Evolutionary conservation across 176 grass and related monocot genomes (phyloP), one percentile per base, ranked within the genome.

Genomic region (Carex myosuroides): DNA sequence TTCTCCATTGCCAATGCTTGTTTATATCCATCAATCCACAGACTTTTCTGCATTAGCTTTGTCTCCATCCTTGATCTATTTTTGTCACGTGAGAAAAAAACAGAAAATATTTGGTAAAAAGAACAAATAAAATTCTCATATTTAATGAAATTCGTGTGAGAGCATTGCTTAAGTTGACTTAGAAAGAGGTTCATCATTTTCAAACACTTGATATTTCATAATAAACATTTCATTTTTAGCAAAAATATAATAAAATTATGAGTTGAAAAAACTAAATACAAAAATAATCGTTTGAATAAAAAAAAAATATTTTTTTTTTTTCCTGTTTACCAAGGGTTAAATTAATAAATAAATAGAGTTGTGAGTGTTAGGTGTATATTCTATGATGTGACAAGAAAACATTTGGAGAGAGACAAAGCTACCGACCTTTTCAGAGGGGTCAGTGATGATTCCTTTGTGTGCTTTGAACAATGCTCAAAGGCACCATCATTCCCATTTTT

Each of bases 361-460:
- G 55, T 39, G 70, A 78, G 86, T 90, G 62, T 83, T 26, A 35
- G 39, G 48, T 81, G 56, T 71, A 90, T 88, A 84, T 67, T 85
- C 77, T 82, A 42, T 88, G 89, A 90, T 85, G 76, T 88, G 89
- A 90, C 77, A 81, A 79, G 42, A 84, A 72, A 84, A 70, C 80
- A 62, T 75, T 82, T 21, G 79, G 37, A 90, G 85, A 89, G 54
- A 84, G 81, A 59, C 81, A 93, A 94, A 90, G 92, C 70, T 71
- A 84, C 81, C 39, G 80, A 94, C 92, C 92, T 94, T 94, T 94
- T 94, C 73, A 91, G 85, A 79, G 69, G 60, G 50, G 86, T 84
- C 18, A 85, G 77, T 24, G 61, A 83, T 85, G 87, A 22, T 62
- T 81, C 85, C 60, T 84, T 91, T 77, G 79, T 86, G 58, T 79